phyloP scores from a whole-genome alignment of 768 basidiomycete species.

The Trametes meyenii region DNA sequence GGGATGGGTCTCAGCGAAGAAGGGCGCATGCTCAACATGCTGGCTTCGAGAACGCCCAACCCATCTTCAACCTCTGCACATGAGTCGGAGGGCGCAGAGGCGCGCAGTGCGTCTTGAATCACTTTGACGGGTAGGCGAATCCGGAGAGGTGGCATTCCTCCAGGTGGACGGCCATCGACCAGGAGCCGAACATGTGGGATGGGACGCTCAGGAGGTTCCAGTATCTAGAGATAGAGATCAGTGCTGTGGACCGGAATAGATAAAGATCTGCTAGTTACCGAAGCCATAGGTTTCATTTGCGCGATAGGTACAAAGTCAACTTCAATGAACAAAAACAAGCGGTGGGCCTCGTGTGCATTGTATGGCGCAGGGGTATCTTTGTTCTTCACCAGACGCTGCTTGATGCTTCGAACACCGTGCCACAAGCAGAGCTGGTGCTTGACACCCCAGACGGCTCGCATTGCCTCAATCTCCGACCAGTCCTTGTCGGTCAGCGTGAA shows the following conservation, averaged over 20 bases:
- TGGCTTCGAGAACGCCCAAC: too few species aligned
- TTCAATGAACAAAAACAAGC: not conserved
- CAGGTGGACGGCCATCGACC: not conserved
- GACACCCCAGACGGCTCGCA: constrained; percentile 27
- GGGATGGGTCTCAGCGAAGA: too few species aligned
- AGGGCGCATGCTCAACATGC: too few species aligned
- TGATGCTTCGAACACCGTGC: not conserved
- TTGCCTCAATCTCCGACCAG: constrained; percentile 39
- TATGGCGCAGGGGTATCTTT: not conserved
- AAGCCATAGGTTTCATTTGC: not conserved
- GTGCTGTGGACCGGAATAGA: not conserved
- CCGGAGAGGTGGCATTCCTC: not conserved
- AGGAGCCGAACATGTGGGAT: not conserved
- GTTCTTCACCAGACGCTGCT: not conserved
- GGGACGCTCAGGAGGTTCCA: not conserved
- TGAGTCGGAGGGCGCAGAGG: not conserved
- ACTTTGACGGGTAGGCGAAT: not conserved
- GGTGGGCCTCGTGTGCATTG: not conserved
- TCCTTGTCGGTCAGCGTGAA: constrained; percentile 40
- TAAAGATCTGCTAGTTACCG: too few species aligned
- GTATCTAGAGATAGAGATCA: not conserved
- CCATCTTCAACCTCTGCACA: too few species aligned
- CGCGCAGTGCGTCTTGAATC: not conserved
- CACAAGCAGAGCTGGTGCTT: constrained; percentile 36
- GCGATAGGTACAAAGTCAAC: not conserved